Percentiles rank a stretch among this genome's conserved stretches.
Conservation (phyloP, 805 yeast genomes). For the Naumovozyma castellii region DNA sequence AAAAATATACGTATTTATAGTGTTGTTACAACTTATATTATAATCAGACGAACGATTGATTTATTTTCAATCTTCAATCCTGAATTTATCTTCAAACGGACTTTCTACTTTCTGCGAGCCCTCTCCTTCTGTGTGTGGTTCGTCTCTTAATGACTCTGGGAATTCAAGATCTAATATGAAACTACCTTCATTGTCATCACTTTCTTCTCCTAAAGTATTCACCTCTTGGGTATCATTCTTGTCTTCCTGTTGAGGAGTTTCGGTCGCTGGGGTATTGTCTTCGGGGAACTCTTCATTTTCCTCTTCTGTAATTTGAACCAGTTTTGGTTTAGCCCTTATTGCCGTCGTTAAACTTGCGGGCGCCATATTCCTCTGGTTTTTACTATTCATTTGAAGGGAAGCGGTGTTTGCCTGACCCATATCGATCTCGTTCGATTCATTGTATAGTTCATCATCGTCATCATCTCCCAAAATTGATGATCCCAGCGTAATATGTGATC, state of each 20-base stretch:
- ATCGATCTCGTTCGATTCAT: not conserved
- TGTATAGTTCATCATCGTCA: constrained; percentile 4
- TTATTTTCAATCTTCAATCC: not conserved
- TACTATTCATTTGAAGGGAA: too few relatives aligned
- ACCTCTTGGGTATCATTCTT: not conserved
- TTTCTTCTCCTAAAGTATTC: constrained; percentile 2
- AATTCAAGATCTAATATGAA: constrained; percentile 26
- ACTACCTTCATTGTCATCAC: constrained; percentile 22
- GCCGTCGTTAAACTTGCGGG: constrained; percentile 47
- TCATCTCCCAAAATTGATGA: constrained; percentile 34
- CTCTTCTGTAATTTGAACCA: constrained; percentile 35
- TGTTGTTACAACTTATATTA: too few relatives aligned
- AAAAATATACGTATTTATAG: too few relatives aligned
- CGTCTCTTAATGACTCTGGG: constrained; percentile 6
- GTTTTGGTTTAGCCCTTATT: constrained; percentile 61
- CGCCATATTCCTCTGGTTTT: constrained; percentile 33
- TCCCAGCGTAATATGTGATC: constrained; percentile 32
- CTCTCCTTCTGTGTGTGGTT: constrained; percentile 1
- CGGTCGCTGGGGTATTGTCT: not conserved
- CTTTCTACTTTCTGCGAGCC: constrained; percentile 6
- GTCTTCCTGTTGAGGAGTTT: not conserved
- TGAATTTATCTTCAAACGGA: constrained; percentile 11
- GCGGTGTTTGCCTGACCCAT: constrained; percentile 6
- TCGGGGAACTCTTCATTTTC: constrained; percentile 9
- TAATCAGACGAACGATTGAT: too few relatives aligned